Base-by-base conservation (phyloP, 306 rosid genomes). In the Inga leiocalycina region DNA sequence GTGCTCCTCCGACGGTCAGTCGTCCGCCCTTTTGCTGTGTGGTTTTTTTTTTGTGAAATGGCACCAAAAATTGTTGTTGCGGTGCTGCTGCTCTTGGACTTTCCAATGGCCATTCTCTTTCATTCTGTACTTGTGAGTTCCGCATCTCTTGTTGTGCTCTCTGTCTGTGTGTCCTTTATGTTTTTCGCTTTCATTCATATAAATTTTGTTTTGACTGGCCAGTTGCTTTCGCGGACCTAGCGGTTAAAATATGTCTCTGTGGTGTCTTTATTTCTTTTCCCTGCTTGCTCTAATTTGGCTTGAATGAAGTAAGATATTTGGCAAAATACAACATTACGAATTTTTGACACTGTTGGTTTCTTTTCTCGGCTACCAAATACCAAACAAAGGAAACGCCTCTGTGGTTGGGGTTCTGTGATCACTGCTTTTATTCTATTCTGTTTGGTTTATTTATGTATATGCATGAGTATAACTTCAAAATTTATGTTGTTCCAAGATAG, bases 101-200 rank as follows among this genome's bases (percentile, higher is more conserved):
- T 76, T 57, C 76, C 30, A 80, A 85, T 85, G 84, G 57, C 81
- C 32, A 5, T 44, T 51, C 39, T 78, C 82, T 80, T 72, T 32
- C 59, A 73, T 30, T 73, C 62, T 49, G 13, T 74, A 49, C 65
- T 87, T 20, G 89, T 87, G 76, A 87, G 90, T 87, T 37, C 51
- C 70, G 22, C 16, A 10, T 76, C 11, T 62, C 72, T 22, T 35
- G 64, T n/a, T 1, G 5, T 61, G 45, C 41, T 14, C 45, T 62
- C 57, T 34, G 32, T 76, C 69, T 44, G 2, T 71, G 43, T 73
- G 16, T 34, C 73, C 62, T 78, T 39, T 3, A 11, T 5, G 13
- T 0, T 22, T 62, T 62, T 10, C 30, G 19, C 43, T 77, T 5
- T 62, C 59, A 41, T 39, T 44, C 81, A 1, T 44, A 14, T 32